Evolutionary conservation across 352 stramenopile species (phyloP), one percentile per base, ranked within the genome.

Genomic region (Phytophthora cactorum): DNA sequence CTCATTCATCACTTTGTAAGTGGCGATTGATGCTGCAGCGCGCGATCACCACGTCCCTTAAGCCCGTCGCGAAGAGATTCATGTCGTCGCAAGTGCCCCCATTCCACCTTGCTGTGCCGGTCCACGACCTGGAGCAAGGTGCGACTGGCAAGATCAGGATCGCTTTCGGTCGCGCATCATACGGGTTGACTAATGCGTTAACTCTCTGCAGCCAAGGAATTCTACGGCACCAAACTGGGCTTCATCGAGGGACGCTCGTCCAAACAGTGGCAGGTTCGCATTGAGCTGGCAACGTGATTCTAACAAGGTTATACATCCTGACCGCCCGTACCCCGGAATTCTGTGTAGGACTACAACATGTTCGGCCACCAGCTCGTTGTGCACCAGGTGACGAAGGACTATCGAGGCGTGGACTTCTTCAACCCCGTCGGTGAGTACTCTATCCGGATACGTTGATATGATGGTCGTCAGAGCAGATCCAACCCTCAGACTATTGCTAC

Each of bases 41-140:
- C 53, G 56, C 46, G 36, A 52, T 77, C 32, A 17, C 39, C 14
- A 58, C 25, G 27, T 60, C 59, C 28, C 15, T 66, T 14, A 74
- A 69, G 52, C 45, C 63, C 7, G 39, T 31, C 29, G 59, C 28
- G 15, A 68, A 59, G 34, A 73, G 60, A 67, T 54, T 68, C 52
- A 72, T 77, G 55, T 77, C 72, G 44, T 66, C 67, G 28, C 70
- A 64, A 62, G 72, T 90, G 62, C 72, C 79, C 29, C 91, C 91
- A 4, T 97, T 97, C 62, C 91, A 97, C 70, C 69, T 97, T 22
- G 96, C 97, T 14, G 93, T 99, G 73, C 97, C 97, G 8, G 97
- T 99, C n/a, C 97, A 98, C 79, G 84, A 98, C 63, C 75, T 99
- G 27, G 73, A 92, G 44, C 63, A 80, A 74, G 84, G 84, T 92